These are phyloP conservation scores for Mytilinidion resinicola DNA, from an alignment of 495 filamentous ascomycete genomes.

Conservation along the genomic window DNA sequence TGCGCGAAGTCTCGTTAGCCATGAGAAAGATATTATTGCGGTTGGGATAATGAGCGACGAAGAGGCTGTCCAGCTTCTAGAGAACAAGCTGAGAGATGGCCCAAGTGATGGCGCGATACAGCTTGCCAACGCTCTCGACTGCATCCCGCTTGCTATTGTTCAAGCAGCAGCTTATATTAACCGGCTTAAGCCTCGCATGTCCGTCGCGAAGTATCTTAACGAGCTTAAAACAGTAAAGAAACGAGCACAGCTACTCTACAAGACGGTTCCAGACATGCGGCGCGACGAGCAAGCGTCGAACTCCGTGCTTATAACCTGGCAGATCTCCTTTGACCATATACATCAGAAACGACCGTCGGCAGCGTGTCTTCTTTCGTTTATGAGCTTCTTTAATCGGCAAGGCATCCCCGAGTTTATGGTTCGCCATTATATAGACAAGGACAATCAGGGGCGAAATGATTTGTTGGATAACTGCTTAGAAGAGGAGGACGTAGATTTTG, in stretches of 20 bases:
- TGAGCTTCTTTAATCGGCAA: constrained; percentile 27
- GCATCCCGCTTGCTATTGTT: constrained; percentile 22
- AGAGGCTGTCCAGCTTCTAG: constrained; percentile 9
- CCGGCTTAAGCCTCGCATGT: constrained; percentile 20
- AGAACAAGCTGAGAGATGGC: constrained; percentile 22
- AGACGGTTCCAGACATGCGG: constrained; percentile 34
- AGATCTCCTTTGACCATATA: constrained; percentile 46
- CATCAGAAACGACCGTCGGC: constrained; percentile 23
- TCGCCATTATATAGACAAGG: constrained; percentile 17
- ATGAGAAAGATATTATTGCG: constrained; percentile 11
- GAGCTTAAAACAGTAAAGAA: constrained; percentile 36
- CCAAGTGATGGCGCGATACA: constrained; percentile 11
- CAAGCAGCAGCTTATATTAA: constrained; percentile 25
- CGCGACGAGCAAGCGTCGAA: constrained; percentile 41
- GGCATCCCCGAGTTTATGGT: constrained; percentile 24
- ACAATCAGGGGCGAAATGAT: constrained; percentile 7
- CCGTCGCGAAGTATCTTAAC: constrained; percentile 35
- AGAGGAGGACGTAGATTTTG: constrained; percentile 10
- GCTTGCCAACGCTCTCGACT: constrained; percentile 17
- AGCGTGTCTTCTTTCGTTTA: constrained; percentile 23
- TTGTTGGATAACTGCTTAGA: background rate
- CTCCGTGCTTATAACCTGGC: constrained; percentile 36
- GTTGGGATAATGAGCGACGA: constrained; percentile 8
- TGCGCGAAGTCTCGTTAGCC: constrained; percentile 13
- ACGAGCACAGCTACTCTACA: constrained; percentile 36